Conservation (phyloP, 1,284 basidiomycete species). For the Ganoderma boninense region DNA sequence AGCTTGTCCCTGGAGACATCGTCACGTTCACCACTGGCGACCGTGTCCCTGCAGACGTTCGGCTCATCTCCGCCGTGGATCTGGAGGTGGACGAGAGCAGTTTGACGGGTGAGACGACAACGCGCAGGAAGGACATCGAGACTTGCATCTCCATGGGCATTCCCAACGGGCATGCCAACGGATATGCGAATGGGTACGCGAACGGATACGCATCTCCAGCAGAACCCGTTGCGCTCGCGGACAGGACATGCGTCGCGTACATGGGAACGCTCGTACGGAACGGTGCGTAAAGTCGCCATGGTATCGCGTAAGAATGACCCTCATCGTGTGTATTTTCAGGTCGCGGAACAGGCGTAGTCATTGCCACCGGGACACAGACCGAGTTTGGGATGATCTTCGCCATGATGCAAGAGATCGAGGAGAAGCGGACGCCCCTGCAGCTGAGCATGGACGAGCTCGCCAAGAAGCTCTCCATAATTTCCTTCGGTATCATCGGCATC, state of each 20-base stretch:
- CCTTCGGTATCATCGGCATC: conserved; percentile 92
- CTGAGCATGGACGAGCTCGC: conserved; percentile 97
- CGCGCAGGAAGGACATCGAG: conserved; percentile 75
- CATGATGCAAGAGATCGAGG: conserved; percentile 99
- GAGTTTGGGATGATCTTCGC: conserved; percentile 97
- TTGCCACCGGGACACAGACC: conserved; percentile 89
- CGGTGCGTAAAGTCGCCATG: conserved; percentile 51
- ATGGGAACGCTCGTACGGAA: conserved; percentile 98
- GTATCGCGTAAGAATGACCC: neutral
- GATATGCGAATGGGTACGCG: conserved; percentile 21
- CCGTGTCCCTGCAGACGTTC: conserved; percentile 93
- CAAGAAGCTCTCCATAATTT: conserved; percentile 88
- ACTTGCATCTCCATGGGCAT: conserved; percentile 48
- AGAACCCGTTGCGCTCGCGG: conserved; percentile 80
- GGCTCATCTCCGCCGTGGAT: conserved; percentile 81
- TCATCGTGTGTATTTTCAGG: conserved; percentile 51
- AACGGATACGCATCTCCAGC: conserved; percentile 24
- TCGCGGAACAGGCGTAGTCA: conserved; percentile 87
- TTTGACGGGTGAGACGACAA: conserved; percentile 92
- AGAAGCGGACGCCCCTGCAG: conserved; percentile 94
- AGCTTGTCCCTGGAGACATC: conserved; percentile 94
- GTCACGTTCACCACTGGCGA: conserved; percentile 94
- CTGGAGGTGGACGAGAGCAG: conserved; percentile 97
- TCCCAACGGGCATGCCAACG: conserved; percentile 29
- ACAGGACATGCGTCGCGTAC: conserved; percentile 90